Percentiles rank a stretch among this genome's conserved stretches.
Evolutionary conservation across 306 rosid genomes (phyloP).

Genomic region (Luffa acutangula): DNA sequence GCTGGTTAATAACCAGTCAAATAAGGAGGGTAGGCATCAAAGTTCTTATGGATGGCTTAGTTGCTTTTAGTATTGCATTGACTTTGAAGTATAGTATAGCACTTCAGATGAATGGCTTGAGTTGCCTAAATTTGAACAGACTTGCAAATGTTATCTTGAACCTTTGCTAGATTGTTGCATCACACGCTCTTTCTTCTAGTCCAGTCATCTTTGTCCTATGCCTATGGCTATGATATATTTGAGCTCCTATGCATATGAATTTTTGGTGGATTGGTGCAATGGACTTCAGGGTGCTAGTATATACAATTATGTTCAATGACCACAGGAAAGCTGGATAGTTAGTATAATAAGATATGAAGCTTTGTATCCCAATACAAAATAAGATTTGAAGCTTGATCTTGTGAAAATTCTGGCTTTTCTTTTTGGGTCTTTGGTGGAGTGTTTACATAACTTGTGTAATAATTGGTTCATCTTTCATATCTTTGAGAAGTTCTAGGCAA

Average conservation of each 20-base stretch:
- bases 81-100: not conserved
- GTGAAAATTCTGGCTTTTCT: no score
- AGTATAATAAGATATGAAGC: not conserved
- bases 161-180: not conserved
- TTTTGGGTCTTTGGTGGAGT: not conserved
- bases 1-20: not conserved
- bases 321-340: not conserved
- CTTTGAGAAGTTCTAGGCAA: not conserved
- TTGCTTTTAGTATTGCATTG: not conserved
- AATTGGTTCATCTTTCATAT: not conserved
- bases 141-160: not conserved
- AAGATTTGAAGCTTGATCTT: no score
- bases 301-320: not conserved
- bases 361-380: no score
- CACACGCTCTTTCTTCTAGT: not conserved
- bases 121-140: not conserved
- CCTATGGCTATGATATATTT: not conserved
- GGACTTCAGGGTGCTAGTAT: not conserved
- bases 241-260: not conserved
- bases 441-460: no score
- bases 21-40: not conserved
- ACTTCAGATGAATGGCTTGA: not conserved
- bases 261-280: not conserved
- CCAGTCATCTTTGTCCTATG: not conserved
- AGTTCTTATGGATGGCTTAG: not conserved